Evolutionary conservation across 148 eudicot species (phyloP).

Genomic region (Spergularia marina): DNA sequence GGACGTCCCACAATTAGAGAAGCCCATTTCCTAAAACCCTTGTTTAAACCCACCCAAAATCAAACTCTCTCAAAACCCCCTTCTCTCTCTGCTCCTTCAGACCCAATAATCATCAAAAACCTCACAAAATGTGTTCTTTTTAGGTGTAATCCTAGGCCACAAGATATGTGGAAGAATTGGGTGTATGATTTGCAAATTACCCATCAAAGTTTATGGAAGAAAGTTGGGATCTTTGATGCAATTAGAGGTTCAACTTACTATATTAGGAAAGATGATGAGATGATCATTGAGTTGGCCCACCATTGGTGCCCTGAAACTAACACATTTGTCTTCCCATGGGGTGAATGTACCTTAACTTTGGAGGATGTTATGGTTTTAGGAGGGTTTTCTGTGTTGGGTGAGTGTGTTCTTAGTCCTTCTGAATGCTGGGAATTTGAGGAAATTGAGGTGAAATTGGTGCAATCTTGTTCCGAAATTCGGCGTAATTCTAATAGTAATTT

Average conservation of each 20-base stretch:
- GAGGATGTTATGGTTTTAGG: slow-evolving; percentile 35
- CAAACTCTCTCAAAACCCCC: neutral
- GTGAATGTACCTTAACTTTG: slow-evolving; percentile 31
- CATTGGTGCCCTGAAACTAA: slow-evolving; percentile 33
- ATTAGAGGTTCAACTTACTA: slow-evolving; percentile 22
- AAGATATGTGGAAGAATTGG: slow-evolving; percentile 4
- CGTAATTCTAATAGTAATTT: neutral
- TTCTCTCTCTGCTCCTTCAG: neutral
- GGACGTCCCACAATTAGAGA: neutral
- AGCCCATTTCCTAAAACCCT: neutral
- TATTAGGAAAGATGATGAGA: slow-evolving; percentile 12
- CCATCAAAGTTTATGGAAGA: slow-evolving; percentile 11
- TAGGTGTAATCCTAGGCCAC: neutral
- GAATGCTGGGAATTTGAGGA: neutral
- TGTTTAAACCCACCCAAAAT: neutral
- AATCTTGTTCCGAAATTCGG: neutral
- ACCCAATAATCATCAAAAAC: neutral
- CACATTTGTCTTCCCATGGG: slow-evolving; percentile 28
- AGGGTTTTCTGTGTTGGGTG: slow-evolving; percentile 27
- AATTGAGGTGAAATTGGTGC: neutral
- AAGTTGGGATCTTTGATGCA: slow-evolving; percentile 20
- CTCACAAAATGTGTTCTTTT: neutral
- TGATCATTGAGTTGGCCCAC: slow-evolving; percentile 23
- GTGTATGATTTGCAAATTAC: neutral
- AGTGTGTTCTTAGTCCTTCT: neutral